Conservation (phyloP, 2,329 filamentous ascomycete genomes). For the Scortechinia acanthostroma region DNA sequence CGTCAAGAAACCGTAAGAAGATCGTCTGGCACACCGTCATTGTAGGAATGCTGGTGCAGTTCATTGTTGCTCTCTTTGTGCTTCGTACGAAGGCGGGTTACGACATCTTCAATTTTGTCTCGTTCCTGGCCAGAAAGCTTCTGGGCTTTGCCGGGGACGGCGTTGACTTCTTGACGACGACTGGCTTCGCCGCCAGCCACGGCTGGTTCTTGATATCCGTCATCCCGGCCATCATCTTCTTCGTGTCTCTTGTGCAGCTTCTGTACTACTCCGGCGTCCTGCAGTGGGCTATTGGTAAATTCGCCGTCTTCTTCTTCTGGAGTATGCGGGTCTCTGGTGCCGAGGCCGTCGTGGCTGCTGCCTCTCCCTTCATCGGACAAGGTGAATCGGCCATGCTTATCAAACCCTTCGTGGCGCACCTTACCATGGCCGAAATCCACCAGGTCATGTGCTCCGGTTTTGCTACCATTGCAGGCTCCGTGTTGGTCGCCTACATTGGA, state of each 20-base stretch:
- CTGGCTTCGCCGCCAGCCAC: slow-evolving; percentile 10
- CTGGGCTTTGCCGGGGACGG: slow-evolving; percentile 57
- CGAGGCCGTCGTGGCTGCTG: slow-evolving; percentile 63
- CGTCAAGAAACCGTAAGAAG: slow-evolving; percentile 43
- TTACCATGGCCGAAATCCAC: slow-evolving; percentile 61
- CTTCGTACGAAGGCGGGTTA: slow-evolving; percentile 55
- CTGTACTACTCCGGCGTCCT: slow-evolving; percentile 56
- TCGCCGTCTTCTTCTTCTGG: slow-evolving; percentile 68
- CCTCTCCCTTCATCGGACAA: slow-evolving; percentile 67
- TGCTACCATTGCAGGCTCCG: slow-evolving; percentile 62
- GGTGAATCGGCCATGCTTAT: slow-evolving; percentile 68
- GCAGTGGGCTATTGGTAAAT: slow-evolving; percentile 65
- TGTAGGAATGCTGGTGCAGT: slow-evolving; percentile 63
- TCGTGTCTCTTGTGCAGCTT: slow-evolving; percentile 63
- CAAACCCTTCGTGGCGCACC: slow-evolving; percentile 57
- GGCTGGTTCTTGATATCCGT: slow-evolving; percentile 53
- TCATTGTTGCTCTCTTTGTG: slow-evolving; percentile 62
- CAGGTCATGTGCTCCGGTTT: slow-evolving; percentile 66
- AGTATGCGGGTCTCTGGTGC: slow-evolving; percentile 61
- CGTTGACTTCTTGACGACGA: slow-evolving; percentile 46
- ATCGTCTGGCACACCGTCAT: slow-evolving; percentile 51
- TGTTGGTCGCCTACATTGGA: slow-evolving; percentile 58
- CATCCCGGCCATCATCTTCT: slow-evolving; percentile 66
- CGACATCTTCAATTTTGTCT: slow-evolving; percentile 67
- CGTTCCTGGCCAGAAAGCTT: slow-evolving; percentile 45